Evolutionary conservation across 495 filamentous ascomycete genomes (phyloP).

Genomic region (Schizothecium vesticola): DNA sequence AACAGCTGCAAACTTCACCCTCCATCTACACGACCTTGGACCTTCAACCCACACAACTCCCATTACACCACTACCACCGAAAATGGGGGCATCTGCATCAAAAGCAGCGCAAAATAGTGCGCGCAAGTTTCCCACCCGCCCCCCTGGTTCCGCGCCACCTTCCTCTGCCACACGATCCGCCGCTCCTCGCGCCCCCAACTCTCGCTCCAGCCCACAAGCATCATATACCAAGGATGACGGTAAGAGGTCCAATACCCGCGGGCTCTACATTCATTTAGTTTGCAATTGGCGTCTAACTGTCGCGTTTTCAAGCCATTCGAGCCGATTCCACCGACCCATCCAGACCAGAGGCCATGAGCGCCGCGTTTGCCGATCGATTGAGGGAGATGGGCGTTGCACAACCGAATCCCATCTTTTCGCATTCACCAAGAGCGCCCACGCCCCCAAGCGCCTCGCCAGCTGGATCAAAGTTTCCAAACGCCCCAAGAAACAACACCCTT

Average conservation of each 20-base stretch:
- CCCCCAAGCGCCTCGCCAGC: conserved; percentile 3
- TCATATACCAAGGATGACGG: conserved; percentile 35
- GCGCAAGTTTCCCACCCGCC: conserved; percentile 40
- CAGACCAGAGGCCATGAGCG: conserved; percentile 22
- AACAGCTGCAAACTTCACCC: neutral
- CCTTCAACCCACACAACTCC: neutral
- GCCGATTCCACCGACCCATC: conserved; percentile 24
- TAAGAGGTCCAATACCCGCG: conserved; percentile 11
- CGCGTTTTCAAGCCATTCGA: conserved; percentile 23
- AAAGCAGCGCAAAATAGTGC: conserved; percentile 32
- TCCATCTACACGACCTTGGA: neutral
- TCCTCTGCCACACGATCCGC: conserved; percentile 16
- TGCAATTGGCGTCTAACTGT: neutral
- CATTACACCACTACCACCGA: neutral
- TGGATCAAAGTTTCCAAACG: conserved; percentile 21
- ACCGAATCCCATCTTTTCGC: conserved; percentile 43
- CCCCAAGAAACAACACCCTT: conserved; percentile 35
- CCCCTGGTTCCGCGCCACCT: conserved; percentile 25
- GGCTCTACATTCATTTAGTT: neutral
- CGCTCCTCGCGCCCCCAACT: conserved; percentile 12
- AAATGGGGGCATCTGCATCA: conserved; percentile 29
- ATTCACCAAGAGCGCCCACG: conserved; percentile 36
- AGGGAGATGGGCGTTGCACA: conserved; percentile 43
- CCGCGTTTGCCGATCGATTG: conserved; percentile 37
- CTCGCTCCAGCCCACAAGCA: conserved; percentile 18